Conservation (phyloP, 176 grass and related monocot genomes). For the Triticum urartu region DNA sequence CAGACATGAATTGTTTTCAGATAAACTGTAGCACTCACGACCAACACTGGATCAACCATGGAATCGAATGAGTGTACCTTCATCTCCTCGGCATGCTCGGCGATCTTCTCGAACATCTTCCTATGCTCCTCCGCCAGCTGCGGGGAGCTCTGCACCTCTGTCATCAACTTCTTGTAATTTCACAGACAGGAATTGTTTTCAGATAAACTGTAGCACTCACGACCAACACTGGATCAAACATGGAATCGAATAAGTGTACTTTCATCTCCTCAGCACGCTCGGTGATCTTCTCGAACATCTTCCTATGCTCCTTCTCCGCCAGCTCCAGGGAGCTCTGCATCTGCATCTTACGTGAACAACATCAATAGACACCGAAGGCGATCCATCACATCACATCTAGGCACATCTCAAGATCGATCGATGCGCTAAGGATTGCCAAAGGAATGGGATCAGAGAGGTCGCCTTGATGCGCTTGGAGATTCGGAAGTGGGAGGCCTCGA, state of each 20-base stretch:
- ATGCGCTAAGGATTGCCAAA: too few species aligned
- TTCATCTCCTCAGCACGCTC: conserved; percentile 37
- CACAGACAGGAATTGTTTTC: too few species aligned
- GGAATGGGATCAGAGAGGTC: background rate
- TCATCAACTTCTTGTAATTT: conserved; percentile 44
- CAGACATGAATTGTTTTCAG: too few species aligned
- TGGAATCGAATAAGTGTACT: conserved; percentile 3
- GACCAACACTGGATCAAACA: background rate
- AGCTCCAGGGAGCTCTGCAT: conserved; percentile 49
- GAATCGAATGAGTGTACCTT: conserved; percentile 24
- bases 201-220: too few species aligned
- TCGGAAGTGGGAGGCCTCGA: conserved; percentile 45
- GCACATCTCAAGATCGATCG: background rate
- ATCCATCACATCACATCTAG: background rate
- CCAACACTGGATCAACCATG: background rate
- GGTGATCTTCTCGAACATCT: conserved; percentile 39
- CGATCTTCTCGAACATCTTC: conserved; percentile 46
- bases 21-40: too few species aligned
- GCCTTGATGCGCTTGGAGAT: conserved; percentile 70
- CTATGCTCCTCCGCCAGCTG: conserved; percentile 46
- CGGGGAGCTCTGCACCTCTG: conserved; percentile 44
- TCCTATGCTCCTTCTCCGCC: conserved; percentile 48
- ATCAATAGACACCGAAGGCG: background rate
- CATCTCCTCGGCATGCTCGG: conserved; percentile 23
- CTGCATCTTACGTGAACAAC: conserved; percentile 42